Percentiles rank a stretch among this genome's conserved stretches.
These are phyloP conservation scores for Neurospora sp. DNA, from an alignment of 495 filamentous ascomycete genomes.

Conservation along the genomic window DNA sequence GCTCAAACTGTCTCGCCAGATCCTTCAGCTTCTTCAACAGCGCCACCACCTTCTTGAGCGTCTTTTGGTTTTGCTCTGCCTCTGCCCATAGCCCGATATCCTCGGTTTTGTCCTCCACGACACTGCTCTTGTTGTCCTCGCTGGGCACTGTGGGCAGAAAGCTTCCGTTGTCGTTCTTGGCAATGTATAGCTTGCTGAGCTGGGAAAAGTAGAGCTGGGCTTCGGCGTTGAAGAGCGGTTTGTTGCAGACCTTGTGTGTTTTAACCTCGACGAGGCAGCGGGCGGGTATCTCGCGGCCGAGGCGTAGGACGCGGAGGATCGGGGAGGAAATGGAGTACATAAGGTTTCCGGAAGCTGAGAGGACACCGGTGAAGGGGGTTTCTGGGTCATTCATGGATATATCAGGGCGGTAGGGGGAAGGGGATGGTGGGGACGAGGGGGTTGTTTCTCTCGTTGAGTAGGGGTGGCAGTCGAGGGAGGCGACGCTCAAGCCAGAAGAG, in stretches of 20 bases:
- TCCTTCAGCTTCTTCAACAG: slow-evolving; percentile 6
- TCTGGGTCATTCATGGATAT: not conserved
- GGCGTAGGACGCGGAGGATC: slow-evolving; percentile 4
- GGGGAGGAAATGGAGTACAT: not conserved
- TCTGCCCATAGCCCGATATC: not conserved
- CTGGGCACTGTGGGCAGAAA: slow-evolving; percentile 1
- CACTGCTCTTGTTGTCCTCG: not conserved
- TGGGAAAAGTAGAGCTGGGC: slow-evolving; percentile 18
- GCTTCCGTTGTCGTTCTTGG: slow-evolving; percentile 6
- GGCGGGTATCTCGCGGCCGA: slow-evolving; percentile 6
- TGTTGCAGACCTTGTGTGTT: slow-evolving; percentile 4
- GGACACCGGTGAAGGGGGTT: not conserved
- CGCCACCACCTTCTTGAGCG: not conserved
- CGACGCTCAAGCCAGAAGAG: not conserved
- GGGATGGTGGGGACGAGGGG: not conserved
- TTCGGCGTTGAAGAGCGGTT: slow-evolving; percentile 3
- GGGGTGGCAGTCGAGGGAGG: slow-evolving; percentile 5
- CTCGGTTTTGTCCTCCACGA: not conserved
- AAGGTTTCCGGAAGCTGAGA: not conserved
- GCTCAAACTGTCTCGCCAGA: not conserved
- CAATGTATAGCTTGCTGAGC: slow-evolving; percentile 6
- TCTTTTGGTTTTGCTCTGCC: not conserved
- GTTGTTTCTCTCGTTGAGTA: not conserved
- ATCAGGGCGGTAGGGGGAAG: not conserved
- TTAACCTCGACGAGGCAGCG: slow-evolving; percentile 18